phyloP scores from a whole-genome alignment of 192 early-diverging fungal species.

The Blastocladiella britannica region DNA sequence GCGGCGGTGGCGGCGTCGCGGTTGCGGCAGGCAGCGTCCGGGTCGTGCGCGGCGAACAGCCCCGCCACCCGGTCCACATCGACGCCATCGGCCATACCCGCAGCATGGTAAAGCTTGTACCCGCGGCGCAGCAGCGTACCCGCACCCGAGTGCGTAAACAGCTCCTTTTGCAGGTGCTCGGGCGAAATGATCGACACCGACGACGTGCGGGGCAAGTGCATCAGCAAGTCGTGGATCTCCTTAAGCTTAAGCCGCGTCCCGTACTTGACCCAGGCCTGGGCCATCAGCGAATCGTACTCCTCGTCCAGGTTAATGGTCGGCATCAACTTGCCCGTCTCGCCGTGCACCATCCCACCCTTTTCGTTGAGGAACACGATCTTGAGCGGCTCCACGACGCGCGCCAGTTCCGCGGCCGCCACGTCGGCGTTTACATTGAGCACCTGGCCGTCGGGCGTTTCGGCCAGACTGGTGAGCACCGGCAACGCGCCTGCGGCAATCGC shows the following conservation, averaged over 20 bases:
- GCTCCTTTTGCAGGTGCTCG: slow-evolving; percentile 94
- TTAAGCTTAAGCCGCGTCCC: slow-evolving; percentile 95
- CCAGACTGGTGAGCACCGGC: slow-evolving; percentile 87
- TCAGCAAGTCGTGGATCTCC: slow-evolving; percentile 92
- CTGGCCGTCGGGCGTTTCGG: slow-evolving; percentile 86
- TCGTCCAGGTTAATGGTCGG: slow-evolving; percentile 96
- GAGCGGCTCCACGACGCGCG: slow-evolving; percentile 82
- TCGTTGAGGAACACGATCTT: slow-evolving; percentile 97
- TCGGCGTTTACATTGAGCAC: slow-evolving; percentile 98
- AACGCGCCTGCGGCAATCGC: slow-evolving; percentile 82
- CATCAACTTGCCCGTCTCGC: slow-evolving; percentile 84
- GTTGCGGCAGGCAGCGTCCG: slow-evolving; percentile 33
- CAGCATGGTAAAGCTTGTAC: slow-evolving; percentile 60
- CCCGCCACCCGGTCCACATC: slow-evolving; percentile 65
- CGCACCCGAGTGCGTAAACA: slow-evolving; percentile 94
- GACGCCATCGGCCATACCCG: slow-evolving; percentile 35
- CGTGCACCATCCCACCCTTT: slow-evolving; percentile 88
- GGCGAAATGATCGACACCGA: slow-evolving; percentile 99
- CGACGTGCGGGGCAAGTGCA: slow-evolving; percentile 84
- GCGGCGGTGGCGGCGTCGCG: slow-evolving; percentile 47
- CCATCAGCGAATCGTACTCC: slow-evolving; percentile 88
- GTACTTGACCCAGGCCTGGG: slow-evolving; percentile 91
- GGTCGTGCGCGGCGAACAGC: slow-evolving; percentile 55
- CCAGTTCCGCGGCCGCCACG: slow-evolving; percentile 91
- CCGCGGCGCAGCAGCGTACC: slow-evolving; percentile 94